Percentiles rank a stretch among this genome's conserved stretches.
Evolutionary conservation across 306 rosid species (phyloP).

Genomic region (Cyclanthera cordifolia): DNA sequence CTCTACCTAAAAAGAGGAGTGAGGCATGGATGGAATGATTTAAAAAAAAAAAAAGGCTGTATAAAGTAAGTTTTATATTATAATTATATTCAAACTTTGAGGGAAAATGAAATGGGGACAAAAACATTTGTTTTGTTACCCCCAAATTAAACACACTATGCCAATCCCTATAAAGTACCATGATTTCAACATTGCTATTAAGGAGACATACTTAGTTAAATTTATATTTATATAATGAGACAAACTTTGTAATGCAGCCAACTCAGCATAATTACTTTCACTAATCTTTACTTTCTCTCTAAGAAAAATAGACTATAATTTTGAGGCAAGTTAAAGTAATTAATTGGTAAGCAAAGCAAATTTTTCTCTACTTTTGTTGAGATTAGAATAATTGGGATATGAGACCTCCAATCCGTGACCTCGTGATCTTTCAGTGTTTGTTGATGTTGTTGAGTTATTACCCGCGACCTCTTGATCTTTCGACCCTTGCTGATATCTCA

Average conservation of each 20-base stretch:
- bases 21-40: background rate
- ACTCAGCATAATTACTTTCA: slow-evolving; percentile 6
- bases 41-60: background rate
- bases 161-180: background rate
- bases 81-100: background rate
- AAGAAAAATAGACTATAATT: background rate
- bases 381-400: too few species aligned
- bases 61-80: background rate
- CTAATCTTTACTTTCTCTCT: slow-evolving; percentile 2
- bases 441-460: too few species aligned
- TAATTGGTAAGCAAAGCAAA: background rate
- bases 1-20: background rate
- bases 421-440: too few species aligned
- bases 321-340: background rate
- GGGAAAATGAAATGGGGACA: background rate
- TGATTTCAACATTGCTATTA: background rate
- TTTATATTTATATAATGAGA: too few species aligned
- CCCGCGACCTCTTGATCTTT: too few species aligned
- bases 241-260: slow-evolving; percentile 3
- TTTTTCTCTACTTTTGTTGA: background rate
- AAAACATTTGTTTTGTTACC: background rate
- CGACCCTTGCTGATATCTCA: too few species aligned
- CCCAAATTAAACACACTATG: background rate
- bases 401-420: too few species aligned
- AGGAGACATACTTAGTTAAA: slow-evolving; percentile 10